These are phyloP conservation scores for Carex myosuroides DNA, from an alignment of 176 grass and related monocot genomes.

Conservation along the genomic window DNA sequence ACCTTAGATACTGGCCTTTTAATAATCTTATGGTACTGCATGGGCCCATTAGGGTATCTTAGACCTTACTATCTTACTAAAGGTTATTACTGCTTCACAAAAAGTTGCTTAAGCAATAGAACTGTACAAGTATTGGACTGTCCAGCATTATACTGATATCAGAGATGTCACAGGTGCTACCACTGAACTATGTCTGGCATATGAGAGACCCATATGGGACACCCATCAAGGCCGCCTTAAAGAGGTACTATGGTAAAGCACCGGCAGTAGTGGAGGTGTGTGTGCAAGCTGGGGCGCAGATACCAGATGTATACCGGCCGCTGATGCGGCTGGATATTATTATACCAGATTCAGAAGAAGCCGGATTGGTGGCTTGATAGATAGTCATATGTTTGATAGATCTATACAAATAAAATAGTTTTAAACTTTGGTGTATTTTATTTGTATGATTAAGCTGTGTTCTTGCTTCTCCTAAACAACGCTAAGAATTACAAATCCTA, in stretches of 20 bases:
- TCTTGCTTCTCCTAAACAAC: neutral
- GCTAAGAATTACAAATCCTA: neutral
- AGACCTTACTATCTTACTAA: neutral
- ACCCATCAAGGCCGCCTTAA: conserved; percentile 47
- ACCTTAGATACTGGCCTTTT: neutral
- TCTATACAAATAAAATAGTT: neutral
- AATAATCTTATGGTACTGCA: neutral
- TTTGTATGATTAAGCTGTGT: neutral
- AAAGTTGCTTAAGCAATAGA: neutral
- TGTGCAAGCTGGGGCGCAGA: conserved; percentile 78
- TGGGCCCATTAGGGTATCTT: neutral
- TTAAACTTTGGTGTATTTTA: neutral
- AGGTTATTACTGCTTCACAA: neutral
- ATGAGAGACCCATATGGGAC: conserved; percentile 43
- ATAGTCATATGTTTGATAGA: neutral
- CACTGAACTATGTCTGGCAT: conserved; percentile 81
- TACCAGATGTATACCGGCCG: conserved; percentile 50
- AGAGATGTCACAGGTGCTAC: conserved; percentile 33
- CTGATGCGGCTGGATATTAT: conserved; percentile 90
- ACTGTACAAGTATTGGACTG: neutral
- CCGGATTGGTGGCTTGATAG: conserved; percentile 44
- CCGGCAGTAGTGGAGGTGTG: conserved; percentile 72
- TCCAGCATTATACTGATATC: neutral
- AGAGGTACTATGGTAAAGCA: conserved; percentile 79
- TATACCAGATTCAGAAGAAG: conserved; percentile 62